Percentiles rank a stretch among this genome's conserved stretches.
Evolutionary conservation across 148 eudicot species (phyloP).

Genomic region (Beta vulgaris): DNA sequence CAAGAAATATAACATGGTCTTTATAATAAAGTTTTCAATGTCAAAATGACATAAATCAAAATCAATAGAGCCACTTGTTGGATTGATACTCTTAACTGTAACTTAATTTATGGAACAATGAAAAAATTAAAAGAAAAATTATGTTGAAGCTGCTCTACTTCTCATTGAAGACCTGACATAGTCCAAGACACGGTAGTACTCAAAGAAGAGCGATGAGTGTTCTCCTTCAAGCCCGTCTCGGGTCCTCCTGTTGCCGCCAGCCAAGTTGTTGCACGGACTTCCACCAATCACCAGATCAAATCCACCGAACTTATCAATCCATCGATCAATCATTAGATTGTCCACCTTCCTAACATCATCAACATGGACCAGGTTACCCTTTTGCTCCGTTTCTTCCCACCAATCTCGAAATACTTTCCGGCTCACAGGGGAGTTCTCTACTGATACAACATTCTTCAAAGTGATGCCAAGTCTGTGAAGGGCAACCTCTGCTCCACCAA

Average conservation of each 20-base stretch:
- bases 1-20: too few relatives aligned
- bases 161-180: slow-evolving; percentile 9
- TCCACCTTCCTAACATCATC: slow-evolving; percentile 28
- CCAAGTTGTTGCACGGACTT: slow-evolving; percentile 48
- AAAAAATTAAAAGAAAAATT: too few relatives aligned
- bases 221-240: slow-evolving; percentile 38
- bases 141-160: neutral
- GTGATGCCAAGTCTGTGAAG: slow-evolving; percentile 39
- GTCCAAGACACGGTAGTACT: slow-evolving; percentile 32
- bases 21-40: too few relatives aligned
- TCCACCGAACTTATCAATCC: slow-evolving; percentile 26
- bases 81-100: too few relatives aligned
- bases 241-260: slow-evolving; percentile 38
- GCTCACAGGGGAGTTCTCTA: slow-evolving; percentile 29
- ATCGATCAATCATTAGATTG: neutral
- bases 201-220: slow-evolving; percentile 37
- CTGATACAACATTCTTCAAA: slow-evolving; percentile 39
- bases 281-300: slow-evolving; percentile 51
- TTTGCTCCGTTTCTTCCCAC: slow-evolving; percentile 41
- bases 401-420: slow-evolving; percentile 24
- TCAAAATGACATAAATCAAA: too few relatives aligned
- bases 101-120: too few relatives aligned
- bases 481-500: slow-evolving; percentile 51
- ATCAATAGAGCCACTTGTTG: too few relatives aligned
- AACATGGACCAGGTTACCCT: slow-evolving; percentile 32